A percentile compares a stretch with the other conserved stretches of the same genome.
Conservation (phyloP, 228 moss, liverwort and hornwort species). For the Sphagnum magellanicum region DNA sequence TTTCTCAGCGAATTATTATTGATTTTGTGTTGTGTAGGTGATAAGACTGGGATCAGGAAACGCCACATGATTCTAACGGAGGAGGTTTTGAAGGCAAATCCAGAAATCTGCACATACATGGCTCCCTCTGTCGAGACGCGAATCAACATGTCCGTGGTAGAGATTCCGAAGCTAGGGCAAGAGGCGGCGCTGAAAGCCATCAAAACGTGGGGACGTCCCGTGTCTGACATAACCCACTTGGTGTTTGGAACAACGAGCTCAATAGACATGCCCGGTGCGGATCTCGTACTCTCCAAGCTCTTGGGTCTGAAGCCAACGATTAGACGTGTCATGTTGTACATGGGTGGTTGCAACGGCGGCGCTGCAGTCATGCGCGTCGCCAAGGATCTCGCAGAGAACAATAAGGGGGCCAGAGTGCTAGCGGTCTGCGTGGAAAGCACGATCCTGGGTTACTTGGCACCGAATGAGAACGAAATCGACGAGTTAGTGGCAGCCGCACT, state of each 20-base stretch:
- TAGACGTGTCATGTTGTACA: conserved; percentile 43
- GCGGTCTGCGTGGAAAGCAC: conserved; percentile 31
- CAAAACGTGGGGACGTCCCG: conserved; percentile 37
- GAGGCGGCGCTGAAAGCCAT: conserved; percentile 38
- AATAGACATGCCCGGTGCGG: conserved; percentile 24
- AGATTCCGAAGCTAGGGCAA: conserved; percentile 41
- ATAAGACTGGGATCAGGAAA: conserved; percentile 33
- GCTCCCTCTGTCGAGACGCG: conserved; percentile 32
- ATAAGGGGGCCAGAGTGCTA: conserved; percentile 37
- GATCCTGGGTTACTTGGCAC: conserved; percentile 28
- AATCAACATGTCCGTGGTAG: conserved; percentile 38
- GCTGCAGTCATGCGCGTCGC: conserved; percentile 33
- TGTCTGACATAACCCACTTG: conserved; percentile 31
- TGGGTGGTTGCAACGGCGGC: conserved; percentile 35
- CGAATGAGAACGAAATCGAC: conserved; percentile 39
- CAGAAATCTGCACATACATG: conserved; percentile 41
- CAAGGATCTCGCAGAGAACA: conserved; percentile 55
- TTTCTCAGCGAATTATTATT: too few relatives aligned
- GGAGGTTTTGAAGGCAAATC: conserved; percentile 45
- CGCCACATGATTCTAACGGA: conserved; percentile 30
- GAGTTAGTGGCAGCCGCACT: conserved; percentile 27
- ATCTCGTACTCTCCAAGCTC: conserved; percentile 41
- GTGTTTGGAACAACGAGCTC: conserved; percentile 36
- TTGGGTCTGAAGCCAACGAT: conserved; percentile 33
- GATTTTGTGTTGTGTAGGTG: conserved; percentile 10